A percentile compares a stretch with the other conserved stretches of the same genome.
Evolutionary conservation across 2,329 filamentous ascomycete genomes (phyloP).

Genomic region (Penicillium olsonii): DNA sequence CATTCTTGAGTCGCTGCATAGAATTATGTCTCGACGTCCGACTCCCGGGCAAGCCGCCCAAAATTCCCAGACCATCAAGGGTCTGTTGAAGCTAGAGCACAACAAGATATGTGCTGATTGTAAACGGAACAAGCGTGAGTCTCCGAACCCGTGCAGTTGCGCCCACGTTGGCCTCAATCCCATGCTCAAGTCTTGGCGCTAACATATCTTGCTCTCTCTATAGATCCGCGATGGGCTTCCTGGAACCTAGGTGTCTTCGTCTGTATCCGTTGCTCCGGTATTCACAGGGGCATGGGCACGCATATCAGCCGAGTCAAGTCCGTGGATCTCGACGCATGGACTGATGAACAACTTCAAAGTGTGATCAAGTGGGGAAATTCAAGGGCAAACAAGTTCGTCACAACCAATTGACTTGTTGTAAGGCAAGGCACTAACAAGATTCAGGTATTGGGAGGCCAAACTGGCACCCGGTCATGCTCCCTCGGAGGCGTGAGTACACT

Average conservation of each 20-base stretch:
- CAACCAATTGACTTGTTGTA: slow-evolving; percentile 7
- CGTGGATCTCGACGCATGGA: slow-evolving; percentile 97
- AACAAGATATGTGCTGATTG: slow-evolving; percentile 99
- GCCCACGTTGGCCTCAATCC: slow-evolving; percentile 12
- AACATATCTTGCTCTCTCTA: slow-evolving; percentile 18
- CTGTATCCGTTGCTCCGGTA: slow-evolving; percentile 97
- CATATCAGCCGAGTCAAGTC: slow-evolving; percentile 98
- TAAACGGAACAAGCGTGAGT: slow-evolving; percentile 95
- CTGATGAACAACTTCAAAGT: slow-evolving; percentile 93
- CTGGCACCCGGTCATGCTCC: slow-evolving; percentile 86
- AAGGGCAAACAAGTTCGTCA: slow-evolving; percentile 81
- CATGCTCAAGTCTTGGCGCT: background rate
- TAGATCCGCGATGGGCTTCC: slow-evolving; percentile 97
- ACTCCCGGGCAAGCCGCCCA: slow-evolving; percentile 85
- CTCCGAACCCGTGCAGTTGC: slow-evolving; percentile 11
- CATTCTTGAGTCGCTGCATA: slow-evolving; percentile 11
- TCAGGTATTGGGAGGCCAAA: slow-evolving; percentile 88
- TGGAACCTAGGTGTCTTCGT: slow-evolving; percentile 98
- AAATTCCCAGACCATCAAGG: slow-evolving; percentile 93
- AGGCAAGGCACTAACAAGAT: slow-evolving; percentile 11
- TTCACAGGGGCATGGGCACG: slow-evolving; percentile 97
- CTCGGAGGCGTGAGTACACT: slow-evolving; percentile 68
- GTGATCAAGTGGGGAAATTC: slow-evolving; percentile 94
- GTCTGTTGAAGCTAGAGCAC: slow-evolving; percentile 84
- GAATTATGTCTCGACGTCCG: slow-evolving; percentile 51